A percentile compares a stretch with the other conserved stretches of the same genome.
phyloP scores from a whole-genome alignment of 805 yeast genomes.

The Kodamaea hsintzibuensis region DNA sequence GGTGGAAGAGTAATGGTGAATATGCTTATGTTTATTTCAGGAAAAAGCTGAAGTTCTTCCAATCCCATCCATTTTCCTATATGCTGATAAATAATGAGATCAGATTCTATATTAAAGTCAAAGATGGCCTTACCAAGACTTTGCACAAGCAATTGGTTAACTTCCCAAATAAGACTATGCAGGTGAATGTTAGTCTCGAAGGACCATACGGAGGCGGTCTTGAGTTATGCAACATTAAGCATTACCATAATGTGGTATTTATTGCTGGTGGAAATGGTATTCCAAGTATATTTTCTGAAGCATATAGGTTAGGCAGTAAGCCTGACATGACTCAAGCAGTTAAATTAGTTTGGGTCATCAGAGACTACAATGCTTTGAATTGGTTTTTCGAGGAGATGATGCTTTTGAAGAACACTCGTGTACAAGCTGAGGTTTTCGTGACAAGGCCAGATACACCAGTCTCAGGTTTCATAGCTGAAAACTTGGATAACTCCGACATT shows the following conservation, averaged over 20 bases:
- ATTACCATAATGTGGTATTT: constrained; percentile 33
- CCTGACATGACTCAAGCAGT: neutral
- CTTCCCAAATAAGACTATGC: constrained; percentile 27
- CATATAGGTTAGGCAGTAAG: constrained; percentile 22
- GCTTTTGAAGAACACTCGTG: constrained; percentile 23
- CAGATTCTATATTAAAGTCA: constrained; percentile 46
- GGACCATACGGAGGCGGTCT: constrained; percentile 31
- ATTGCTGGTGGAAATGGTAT: constrained; percentile 41
- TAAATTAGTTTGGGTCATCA: constrained; percentile 59
- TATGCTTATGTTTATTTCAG: constrained; percentile 59
- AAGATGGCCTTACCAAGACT: constrained; percentile 51
- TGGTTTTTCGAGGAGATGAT: constrained; percentile 49
- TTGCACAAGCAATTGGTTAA: constrained; percentile 23
- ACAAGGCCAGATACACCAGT: constrained; percentile 24
- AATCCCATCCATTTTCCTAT: constrained; percentile 63
- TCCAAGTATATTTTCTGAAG: constrained; percentile 38
- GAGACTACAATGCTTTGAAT: constrained; percentile 48
- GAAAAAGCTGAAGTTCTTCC: constrained; percentile 51
- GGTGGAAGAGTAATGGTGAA: constrained; percentile 63
- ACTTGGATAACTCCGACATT: neutral
- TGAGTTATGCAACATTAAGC: constrained; percentile 21
- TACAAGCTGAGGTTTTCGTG: constrained; percentile 31
- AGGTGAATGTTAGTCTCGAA: constrained; percentile 32
- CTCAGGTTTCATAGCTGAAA: neutral
- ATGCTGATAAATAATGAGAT: constrained; percentile 20